Conservation (phyloP, 2,329 filamentous ascomycete genomes). For the Colletotrichum lupini region DNA sequence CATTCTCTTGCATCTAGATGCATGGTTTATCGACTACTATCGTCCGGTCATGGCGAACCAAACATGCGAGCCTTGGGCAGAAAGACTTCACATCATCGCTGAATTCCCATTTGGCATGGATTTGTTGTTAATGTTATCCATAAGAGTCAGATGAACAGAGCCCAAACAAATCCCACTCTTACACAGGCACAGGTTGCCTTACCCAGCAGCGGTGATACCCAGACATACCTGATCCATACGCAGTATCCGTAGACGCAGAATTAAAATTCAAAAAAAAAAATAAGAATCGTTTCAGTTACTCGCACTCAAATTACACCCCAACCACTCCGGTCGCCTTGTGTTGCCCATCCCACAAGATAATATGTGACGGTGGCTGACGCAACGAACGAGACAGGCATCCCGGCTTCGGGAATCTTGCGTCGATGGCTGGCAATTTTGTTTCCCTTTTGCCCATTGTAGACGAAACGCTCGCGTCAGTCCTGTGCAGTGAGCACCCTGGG, state of each 20-base stretch:
- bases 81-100: background rate
- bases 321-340: too few relatives aligned
- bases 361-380: slow-evolving; percentile 24
- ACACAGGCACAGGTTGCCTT: background rate
- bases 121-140: background rate
- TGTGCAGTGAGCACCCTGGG: background rate
- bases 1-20: background rate
- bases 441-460: background rate
- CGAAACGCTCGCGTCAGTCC: slow-evolving; percentile 15
- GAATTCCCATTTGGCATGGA: background rate
- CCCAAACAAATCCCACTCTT: background rate
- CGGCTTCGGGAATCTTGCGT: background rate
- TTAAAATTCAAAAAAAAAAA: too few relatives aligned
- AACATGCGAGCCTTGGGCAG: slow-evolving; percentile 12
- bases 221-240: too few relatives aligned
- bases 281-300: too few relatives aligned
- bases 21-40: background rate
- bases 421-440: background rate
- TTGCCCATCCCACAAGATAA: too few relatives aligned
- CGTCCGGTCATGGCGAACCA: slow-evolving; percentile 1
- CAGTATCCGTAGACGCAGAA: too few relatives aligned
- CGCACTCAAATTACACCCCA: too few relatives aligned
- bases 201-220: background rate
- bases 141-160: background rate
- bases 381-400: slow-evolving; percentile 16